Evolutionary conservation across 78 protist genomes (phyloP), one percentile per base, ranked within the genome.

Genomic region (Dictyostelium capitatum): DNA sequence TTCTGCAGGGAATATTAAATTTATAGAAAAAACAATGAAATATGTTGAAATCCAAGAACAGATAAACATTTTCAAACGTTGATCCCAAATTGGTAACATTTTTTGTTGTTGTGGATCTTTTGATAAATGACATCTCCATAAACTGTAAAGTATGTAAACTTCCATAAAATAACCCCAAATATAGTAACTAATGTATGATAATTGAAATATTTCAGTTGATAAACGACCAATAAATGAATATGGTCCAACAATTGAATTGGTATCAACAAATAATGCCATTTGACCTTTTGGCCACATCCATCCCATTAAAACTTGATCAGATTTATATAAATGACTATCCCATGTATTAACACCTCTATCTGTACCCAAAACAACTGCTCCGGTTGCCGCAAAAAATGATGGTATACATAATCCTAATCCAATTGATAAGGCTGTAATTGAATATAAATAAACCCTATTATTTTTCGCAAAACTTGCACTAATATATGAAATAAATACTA

Each of bases 131-230:
- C 79, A 54, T 77, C 28, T 54, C 93, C 93, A 87, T 7, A 77
- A 23, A 10, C 78, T 87, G 37, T 15, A 74, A 7, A 87, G 48
- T 65, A 87, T 59, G 10, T 64, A 87, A 48, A 87, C 47, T 3
- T 87, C 93, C 93, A 87, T 87, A 47, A 77, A 87, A 65, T 87
- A 87, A 11, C 93, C 93, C 93, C 93, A 87, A 50, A 87, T 77
- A 65, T 87, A 87, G 50, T 87, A 87, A 77, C 85, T 77, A 37
- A 87, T 87, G 23, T 87, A 87, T 12, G 93, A 87, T 17, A 87
- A 23, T 65, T 87, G 93, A 32, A 87, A 79, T 19, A 87, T 65
- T 50, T 87, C 93, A 10, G 93, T 87, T 6, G 84, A 87, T 10
- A 87, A 57, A 19, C 46, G 23, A 7, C 93, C 93, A 62, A 87